Evolutionary conservation across 2,329 filamentous ascomycete genomes (phyloP).

Genomic region (Tolypocladium nubicola): DNA sequence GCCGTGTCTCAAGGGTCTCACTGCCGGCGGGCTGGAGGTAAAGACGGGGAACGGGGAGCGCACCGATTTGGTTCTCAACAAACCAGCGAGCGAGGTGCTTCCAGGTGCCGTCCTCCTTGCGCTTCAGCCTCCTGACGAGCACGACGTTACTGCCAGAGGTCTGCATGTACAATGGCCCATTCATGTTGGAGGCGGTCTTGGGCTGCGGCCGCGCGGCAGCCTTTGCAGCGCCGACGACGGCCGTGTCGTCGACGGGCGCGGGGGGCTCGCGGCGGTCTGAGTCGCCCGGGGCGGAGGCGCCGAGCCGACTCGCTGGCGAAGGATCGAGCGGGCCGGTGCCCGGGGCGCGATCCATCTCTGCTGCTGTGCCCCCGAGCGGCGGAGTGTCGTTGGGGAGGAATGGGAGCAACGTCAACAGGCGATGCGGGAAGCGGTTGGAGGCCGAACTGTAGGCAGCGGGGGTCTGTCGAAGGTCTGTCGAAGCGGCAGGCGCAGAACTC

Average conservation of each 20-base stretch:
- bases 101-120: slow-evolving; percentile 51
- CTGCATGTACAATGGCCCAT: slow-evolving; percentile 48
- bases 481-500: neutral
- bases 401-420: neutral
- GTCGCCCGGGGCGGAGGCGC: neutral
- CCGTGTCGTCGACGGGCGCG: slow-evolving; percentile 6
- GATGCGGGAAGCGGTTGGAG: neutral
- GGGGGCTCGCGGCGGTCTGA: neutral
- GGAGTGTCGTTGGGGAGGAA: neutral
- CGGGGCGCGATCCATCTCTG: neutral
- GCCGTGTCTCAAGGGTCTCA: neutral
- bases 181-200: slow-evolving; percentile 32
- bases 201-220: slow-evolving; percentile 14
- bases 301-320: neutral
- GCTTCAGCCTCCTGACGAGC: slow-evolving; percentile 45
- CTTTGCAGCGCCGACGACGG: slow-evolving; percentile 10
- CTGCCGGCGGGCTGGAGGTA: neutral
- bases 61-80: slow-evolving; percentile 73
- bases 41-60: slow-evolving; percentile 16
- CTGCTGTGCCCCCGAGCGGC: neutral
- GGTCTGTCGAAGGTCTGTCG: too few species aligned
- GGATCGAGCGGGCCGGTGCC: neutral
- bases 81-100: slow-evolving; percentile 57
- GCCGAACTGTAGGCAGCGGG: neutral
- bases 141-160: slow-evolving; percentile 39